Evolutionary conservation across 805 yeast species (phyloP), one percentile per base, ranked within the genome.

Genomic region (Millerozyma miso): DNA sequence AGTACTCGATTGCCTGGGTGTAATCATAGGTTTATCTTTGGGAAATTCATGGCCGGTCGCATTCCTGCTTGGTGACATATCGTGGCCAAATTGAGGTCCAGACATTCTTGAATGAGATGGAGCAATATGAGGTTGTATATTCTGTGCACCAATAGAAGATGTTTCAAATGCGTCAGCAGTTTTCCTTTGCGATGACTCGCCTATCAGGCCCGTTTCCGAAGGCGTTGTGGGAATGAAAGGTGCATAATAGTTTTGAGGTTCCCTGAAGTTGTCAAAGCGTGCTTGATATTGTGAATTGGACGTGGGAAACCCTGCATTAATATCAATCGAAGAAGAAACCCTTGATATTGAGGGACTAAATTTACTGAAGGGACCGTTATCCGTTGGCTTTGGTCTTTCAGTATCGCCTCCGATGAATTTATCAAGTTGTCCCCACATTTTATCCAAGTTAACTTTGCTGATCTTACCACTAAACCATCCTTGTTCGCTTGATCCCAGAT

Each of bases 331-430:
- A 2, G 74, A 70, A 2, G 71, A 56, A 33, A 67, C 77, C 50
- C 89, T 70, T 1, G 89, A 82, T n/a, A 81, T 66, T 2, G 76
- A 67, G 1, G 90, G 89, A 32, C 85, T 81, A 58, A 80, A 83
- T 44, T 80, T 83, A 40, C 87, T 81, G 60, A 85, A 84, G 0
- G 81, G 80, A 8, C 84, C 85, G 32, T 69, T 73, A 1, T 72
- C 71, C 4, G 61, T 53, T 12, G 60, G 57, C 36, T 65, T 67
- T 4, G 63, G 52, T 4, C 65, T 62, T 0, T 65, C 53, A 19
- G 71, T 69, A 31, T 85, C 95, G 38, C 91, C 97, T 1, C 96
- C 97, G 33, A 95, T 83, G 44, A 91, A 89, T 58, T 88, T 88
- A 59, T 88, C 96, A 36, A 88, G 62, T 35, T 85, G 90, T 8